A percentile compares a stretch with the other conserved stretches of the same genome.
Evolutionary conservation across 2,329 filamentous ascomycete genomes (phyloP).

Genomic region (Sporothrix brunneoviolacea): DNA sequence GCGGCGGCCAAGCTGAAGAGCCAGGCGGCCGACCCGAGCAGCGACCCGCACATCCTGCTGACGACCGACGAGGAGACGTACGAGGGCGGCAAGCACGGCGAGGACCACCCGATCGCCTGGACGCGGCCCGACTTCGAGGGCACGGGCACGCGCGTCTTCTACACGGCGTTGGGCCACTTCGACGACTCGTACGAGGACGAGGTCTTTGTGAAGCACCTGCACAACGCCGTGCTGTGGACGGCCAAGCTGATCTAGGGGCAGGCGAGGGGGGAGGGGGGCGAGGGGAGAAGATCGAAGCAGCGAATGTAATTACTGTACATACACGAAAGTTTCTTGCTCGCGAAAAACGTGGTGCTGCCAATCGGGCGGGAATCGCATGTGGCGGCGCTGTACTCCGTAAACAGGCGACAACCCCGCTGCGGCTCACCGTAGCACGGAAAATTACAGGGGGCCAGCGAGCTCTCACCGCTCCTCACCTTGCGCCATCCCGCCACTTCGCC

Average conservation of each 20-base stretch:
- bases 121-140: slow-evolving; percentile 33
- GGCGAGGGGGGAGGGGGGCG: no score
- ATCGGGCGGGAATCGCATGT: no score
- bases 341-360: no score
- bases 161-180: slow-evolving; percentile 37
- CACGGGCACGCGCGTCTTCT: slow-evolving; percentile 32
- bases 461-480: no score
- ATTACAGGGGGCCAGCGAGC: no score
- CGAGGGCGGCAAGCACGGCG: slow-evolving; percentile 29
- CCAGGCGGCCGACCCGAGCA: not conserved
- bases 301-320: no score
- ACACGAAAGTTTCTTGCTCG: no score
- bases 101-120: slow-evolving; percentile 35
- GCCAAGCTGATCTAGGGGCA: slow-evolving; percentile 22
- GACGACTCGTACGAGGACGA: slow-evolving; percentile 32
- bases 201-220: slow-evolving; percentile 23
- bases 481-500: no score
- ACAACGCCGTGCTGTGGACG: slow-evolving; percentile 24
- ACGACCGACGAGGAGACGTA: slow-evolving; percentile 31
- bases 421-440: no score
- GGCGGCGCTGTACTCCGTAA: no score
- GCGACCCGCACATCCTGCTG: slow-evolving; percentile 28
- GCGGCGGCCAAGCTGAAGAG: not conserved
- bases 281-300: no score
- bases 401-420: no score